Conservation (phyloP, 495 filamentous ascomycete species). For the Glarea lozoyensis region DNA sequence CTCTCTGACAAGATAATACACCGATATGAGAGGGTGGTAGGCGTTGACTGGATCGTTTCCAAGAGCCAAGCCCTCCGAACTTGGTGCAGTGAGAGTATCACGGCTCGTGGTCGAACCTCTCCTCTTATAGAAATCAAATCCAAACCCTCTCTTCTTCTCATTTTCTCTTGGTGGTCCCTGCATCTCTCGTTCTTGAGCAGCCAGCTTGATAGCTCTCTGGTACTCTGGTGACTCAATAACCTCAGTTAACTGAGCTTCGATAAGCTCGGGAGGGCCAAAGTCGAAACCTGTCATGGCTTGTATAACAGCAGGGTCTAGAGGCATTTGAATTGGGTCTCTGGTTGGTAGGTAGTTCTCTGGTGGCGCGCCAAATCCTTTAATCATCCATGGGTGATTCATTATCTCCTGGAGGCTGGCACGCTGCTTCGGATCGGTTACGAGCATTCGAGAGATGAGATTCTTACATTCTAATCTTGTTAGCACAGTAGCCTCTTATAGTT, state of each 20-base stretch:
- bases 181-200: constrained; percentile 53
- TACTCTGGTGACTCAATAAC: constrained; percentile 88
- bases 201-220: constrained; percentile 61
- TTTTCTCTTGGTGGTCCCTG: constrained; percentile 50
- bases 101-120: constrained; percentile 79
- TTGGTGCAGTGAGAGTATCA: constrained; percentile 81
- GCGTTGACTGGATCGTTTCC: constrained; percentile 89
- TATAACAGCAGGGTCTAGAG: constrained; percentile 75
- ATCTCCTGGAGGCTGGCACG: constrained; percentile 85
- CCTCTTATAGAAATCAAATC: constrained; percentile 95
- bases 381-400: constrained; percentile 95
- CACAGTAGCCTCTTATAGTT: neutral
- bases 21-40: constrained; percentile 83
- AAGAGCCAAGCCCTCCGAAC: constrained; percentile 71
- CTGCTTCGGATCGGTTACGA: constrained; percentile 88
- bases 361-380: constrained; percentile 76
- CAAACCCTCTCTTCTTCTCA: constrained; percentile 81
- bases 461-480: constrained; percentile 58
- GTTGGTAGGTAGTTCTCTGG: constrained; percentile 85
- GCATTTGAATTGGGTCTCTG: constrained; percentile 76
- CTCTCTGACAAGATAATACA: constrained; percentile 94
- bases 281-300: constrained; percentile 97
- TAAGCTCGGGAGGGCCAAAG: constrained; percentile 80
- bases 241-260: constrained; percentile 71
- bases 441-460: constrained; percentile 88